Evolutionary conservation across 164 flowering plant species (phyloP), one percentile per base, ranked within the genome.

Genomic region (Brasenia schreberi): DNA sequence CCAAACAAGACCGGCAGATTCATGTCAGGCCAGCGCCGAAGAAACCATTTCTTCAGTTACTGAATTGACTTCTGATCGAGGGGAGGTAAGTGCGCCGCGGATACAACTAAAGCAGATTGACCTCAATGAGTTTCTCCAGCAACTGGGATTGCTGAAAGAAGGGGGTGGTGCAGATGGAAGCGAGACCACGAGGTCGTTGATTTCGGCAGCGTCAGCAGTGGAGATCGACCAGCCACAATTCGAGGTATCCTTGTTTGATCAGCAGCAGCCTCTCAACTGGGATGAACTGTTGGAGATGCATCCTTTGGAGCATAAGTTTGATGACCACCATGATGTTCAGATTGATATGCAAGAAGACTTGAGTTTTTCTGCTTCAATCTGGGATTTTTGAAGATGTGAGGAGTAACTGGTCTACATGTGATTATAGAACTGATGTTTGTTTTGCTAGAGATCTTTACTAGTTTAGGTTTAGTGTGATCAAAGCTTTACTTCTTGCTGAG

Each of bases 61-160:
- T 12, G 72, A 71, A 52, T 77, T 45, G 66, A 67, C 63, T 61
- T 12, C 53, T 7, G 73, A 42, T 27, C 65, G 33, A 60, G 44
- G 44, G 3, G 76, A 39, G 18, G 18, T 49, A 17, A 33, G 12
- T 9, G 17, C 12, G 17, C 11, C 19, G 5, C 42, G 43, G 18
- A 59, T 43, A 65, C 85, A 85, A 79, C 88, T 83, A 74, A 95
- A 95, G 44, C 93, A 89, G 80, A 84, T 94, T 78, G 99, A 94
- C 74, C 82, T 94, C 2, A 79, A 80, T 42, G 99, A 91, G 76
- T 94, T 94, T 70, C 93, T 94, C 52, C 88, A 94, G 77, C 96
- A 91, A 72, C 65, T 91, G 53, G 97, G 99, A 1, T 71, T 94
- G 42, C 70, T 91, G 49, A 86, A 87, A 74, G 83, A 61, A 61